A percentile compares a stretch with the other conserved stretches of the same genome.
These are phyloP conservation scores for Cryphonectria radicalis DNA, from an alignment of 2,329 filamentous ascomycete genomes.

Conservation along the genomic window DNA sequence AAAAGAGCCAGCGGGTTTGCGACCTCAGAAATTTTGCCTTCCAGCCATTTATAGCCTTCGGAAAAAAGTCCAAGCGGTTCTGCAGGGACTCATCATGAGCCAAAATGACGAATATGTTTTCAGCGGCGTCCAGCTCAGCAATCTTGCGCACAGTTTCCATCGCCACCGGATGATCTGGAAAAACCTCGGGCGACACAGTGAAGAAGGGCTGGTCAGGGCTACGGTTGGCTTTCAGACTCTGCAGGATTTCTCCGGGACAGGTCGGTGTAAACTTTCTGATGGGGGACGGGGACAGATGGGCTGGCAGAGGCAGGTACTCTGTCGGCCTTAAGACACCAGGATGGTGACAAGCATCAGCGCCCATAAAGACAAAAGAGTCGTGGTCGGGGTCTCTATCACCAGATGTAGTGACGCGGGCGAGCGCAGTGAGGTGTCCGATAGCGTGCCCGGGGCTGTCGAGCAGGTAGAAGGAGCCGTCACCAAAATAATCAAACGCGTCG, in stretches of 20 bases:
- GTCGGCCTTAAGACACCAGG: slow-evolving; percentile 43
- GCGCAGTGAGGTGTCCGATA: slow-evolving; percentile 30
- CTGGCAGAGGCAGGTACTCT: slow-evolving; percentile 40
- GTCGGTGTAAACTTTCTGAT: not conserved
- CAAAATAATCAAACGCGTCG: slow-evolving; percentile 33
- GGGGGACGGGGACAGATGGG: not conserved
- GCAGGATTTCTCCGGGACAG: slow-evolving; percentile 2
- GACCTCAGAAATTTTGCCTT: not conserved
- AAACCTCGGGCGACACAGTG: slow-evolving; percentile 2
- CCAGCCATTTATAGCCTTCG: not conserved
- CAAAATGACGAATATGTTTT: slow-evolving; percentile 4
- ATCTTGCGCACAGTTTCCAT: slow-evolving; percentile 11
- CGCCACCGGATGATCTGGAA: not conserved
- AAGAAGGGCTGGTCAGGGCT: not conserved
- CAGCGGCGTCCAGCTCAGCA: not conserved
- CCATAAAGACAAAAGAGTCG: slow-evolving; percentile 34
- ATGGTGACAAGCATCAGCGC: slow-evolving; percentile 36
- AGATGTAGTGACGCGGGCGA: slow-evolving; percentile 10
- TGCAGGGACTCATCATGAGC: slow-evolving; percentile 7
- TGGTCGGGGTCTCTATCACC: slow-evolving; percentile 29
- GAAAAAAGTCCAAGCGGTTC: slow-evolving; percentile 1
- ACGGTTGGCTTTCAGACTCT: not conserved
- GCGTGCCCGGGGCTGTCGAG: slow-evolving; percentile 34
- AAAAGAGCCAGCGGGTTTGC: slow-evolving; percentile 6
- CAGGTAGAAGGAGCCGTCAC: slow-evolving; percentile 34